Percentiles rank a stretch among this genome's conserved stretches.
Conservation (phyloP, 2,329 filamentous ascomycete genomes). For the Thielaviopsis musarum region DNA sequence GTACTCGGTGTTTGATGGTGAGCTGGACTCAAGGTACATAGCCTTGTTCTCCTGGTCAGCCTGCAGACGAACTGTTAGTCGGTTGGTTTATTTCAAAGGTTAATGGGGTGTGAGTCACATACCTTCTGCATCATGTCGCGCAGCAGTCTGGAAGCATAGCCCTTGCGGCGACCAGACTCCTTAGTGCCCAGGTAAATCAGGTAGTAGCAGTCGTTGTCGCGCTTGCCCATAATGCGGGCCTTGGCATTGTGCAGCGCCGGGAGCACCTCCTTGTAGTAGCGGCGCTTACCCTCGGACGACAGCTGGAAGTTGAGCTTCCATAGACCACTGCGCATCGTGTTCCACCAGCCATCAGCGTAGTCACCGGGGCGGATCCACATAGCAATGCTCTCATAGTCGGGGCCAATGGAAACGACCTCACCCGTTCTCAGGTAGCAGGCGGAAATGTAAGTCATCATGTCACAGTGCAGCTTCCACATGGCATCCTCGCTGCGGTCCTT, state of each 20-base stretch:
- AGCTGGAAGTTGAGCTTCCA: slow-evolving; percentile 65
- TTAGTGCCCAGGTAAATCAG: slow-evolving; percentile 71
- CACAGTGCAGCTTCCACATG: slow-evolving; percentile 60
- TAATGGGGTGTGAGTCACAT: slow-evolving; percentile 16
- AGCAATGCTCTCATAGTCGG: slow-evolving; percentile 61
- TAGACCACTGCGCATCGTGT: slow-evolving; percentile 55
- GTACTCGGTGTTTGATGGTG: slow-evolving; percentile 48
- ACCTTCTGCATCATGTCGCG: slow-evolving; percentile 50
- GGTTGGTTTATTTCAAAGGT: not conserved
- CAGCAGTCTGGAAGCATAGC: slow-evolving; percentile 56
- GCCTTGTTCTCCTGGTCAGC: slow-evolving; percentile 51
- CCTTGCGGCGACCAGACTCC: slow-evolving; percentile 50
- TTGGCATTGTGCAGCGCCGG: slow-evolving; percentile 61
- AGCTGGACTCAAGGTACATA: slow-evolving; percentile 67
- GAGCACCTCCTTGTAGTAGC: slow-evolving; percentile 64
- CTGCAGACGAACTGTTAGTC: slow-evolving; percentile 19
- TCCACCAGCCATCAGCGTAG: slow-evolving; percentile 57
- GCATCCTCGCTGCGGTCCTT: slow-evolving; percentile 43
- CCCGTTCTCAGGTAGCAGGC: slow-evolving; percentile 61
- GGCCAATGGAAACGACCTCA: slow-evolving; percentile 55
- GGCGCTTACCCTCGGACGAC: slow-evolving; percentile 50
- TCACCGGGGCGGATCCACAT: slow-evolving; percentile 66
- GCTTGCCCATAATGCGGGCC: slow-evolving; percentile 46
- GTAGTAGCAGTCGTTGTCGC: slow-evolving; percentile 57
- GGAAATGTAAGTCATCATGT: slow-evolving; percentile 62